Base-by-base conservation (phyloP, 495 filamentous ascomycete genomes). In the Neohortaea acidophila region DNA sequence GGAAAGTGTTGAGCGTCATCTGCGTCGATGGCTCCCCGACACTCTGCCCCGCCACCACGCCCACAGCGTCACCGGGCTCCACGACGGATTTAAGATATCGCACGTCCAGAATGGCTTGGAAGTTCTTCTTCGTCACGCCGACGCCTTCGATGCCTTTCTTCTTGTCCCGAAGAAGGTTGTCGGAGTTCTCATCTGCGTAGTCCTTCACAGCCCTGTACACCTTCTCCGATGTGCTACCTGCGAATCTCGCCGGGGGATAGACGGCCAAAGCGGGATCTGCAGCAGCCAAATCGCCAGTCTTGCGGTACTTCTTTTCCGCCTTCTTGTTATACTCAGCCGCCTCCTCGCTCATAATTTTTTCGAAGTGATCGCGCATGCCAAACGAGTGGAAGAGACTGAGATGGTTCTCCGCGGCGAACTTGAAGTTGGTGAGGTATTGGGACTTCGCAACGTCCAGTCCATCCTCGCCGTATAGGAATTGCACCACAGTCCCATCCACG, bases 1-100 rank as follows among this genome's bases (percentile, higher is more conserved):
- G 89, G 75, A 97, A 97, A 19, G 89, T 97, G 56, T 97, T 97
- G 36, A 97, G 62, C n/a, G 89, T 99, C 91, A 99, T 96, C 59
- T 99, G 89, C 10, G 89, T 99, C 12, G 84, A 93, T 7, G 91
- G 89, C 57, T 96, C 91, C 51, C 89, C 89, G 33, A 99, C 75
- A 24, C 86, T 94, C 62, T 99, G 89, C 27, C 85, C 85, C 32
- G 89, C 89, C 27, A 96, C 81, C 47, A 99, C 86, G 36, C 89
- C 89, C 17, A 99, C 85, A n/a, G 91, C 85, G 59, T 99, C 89
- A 27, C 89, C 89, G 20, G 89, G 84, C 45, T 96, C 89, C n/a
- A 96, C 73, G 1, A 91, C 63, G 2, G 87, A 92, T 50, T 79
- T 83, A 47, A 96, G 65, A 54, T 96, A 96, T 56, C 94, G 94